These are phyloP conservation scores for Eremothecium coryli DNA, from an alignment of 1,139 yeast genomes.

Conservation along the genomic window DNA sequence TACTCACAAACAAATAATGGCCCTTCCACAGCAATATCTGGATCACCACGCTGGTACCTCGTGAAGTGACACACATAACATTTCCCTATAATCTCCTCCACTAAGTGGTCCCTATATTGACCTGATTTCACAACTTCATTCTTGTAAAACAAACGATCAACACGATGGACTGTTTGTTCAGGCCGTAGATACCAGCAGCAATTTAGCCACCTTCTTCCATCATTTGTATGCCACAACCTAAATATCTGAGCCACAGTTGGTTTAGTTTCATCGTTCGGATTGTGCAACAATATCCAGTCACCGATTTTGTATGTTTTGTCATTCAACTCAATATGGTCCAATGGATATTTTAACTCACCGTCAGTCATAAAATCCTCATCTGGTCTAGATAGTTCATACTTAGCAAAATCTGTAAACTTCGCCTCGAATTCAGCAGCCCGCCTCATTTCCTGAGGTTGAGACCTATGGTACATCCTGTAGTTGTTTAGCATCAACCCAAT, in stretches of 20 bases:
- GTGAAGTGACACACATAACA: conserved; percentile 94
- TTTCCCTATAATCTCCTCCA: conserved; percentile 81
- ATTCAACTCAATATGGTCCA: conserved; percentile 63
- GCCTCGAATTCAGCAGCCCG: conserved; percentile 57
- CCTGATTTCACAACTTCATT: conserved; percentile 96
- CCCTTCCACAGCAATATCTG: conserved; percentile 68
- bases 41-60: conserved; percentile 89
- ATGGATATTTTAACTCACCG: conserved; percentile 64
- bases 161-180: conserved; percentile 92
- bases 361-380: conserved; percentile 70
- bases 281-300: conserved; percentile 85
- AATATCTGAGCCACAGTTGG: conserved; percentile 93
- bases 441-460: conserved; percentile 43
- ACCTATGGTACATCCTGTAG: conserved; percentile 58
- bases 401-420: conserved; percentile 51
- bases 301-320: conserved; percentile 78
- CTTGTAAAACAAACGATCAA: conserved; percentile 77
- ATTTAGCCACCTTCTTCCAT: conserved; percentile 79
- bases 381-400: conserved; percentile 67
- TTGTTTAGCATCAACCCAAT: conserved; percentile 67
- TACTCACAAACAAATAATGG: conserved; percentile 92
- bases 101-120: conserved; percentile 88
- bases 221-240: conserved; percentile 76
- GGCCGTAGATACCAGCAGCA: conserved; percentile 98
- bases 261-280: conserved; percentile 77